Base-by-base conservation (phyloP, 2,329 filamentous ascomycete species). In the Fusarium humuli region DNA sequence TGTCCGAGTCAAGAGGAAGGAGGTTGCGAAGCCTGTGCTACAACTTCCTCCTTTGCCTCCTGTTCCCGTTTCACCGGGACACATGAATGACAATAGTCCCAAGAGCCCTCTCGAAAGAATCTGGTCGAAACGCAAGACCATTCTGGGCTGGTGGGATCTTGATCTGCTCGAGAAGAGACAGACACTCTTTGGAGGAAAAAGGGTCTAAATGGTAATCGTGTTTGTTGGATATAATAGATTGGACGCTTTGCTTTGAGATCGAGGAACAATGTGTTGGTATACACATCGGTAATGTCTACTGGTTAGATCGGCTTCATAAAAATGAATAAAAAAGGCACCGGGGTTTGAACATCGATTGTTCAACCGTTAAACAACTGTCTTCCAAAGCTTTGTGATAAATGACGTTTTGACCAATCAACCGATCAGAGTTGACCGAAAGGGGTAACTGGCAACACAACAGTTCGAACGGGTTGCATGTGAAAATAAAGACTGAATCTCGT, bases 71-170 rank as follows among this genome's bases (percentile, higher is more conserved):
- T 72, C 70, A 12, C 73, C 73, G 10, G 61, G 62, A 13, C 59
- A 41, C 16, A 58, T 71, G 7, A 58, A 73, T 1, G 60, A 67
- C 16, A 55, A 9, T 25, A 59, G 65, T 1, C 74, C 71, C 2
- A 69, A 64, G 37, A 76, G 77, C 27, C 77, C 77, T 45, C 58
- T 77, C 4, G 72, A 71, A 45, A 70, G 66, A 57, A 72, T 65
- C 3, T 80, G 77, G 57, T 79, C 80, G 30, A 81, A 79, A 70
- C 79, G 84, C 10, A 84, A 78, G 78, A 87, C 85, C 2, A 76
- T 87, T 23, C 77, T 85, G 65, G 85, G 85, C 7, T 87, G 85
- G 85, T 87, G 85, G 85, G 85, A 87, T 75, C 76, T 87, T 57
- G 83, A 81, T 6, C 73, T 87, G 57, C 68, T 87, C 57, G 84